Evolutionary conservation across 305 asterid species (phyloP).

Genomic region (Withania somnifera): DNA sequence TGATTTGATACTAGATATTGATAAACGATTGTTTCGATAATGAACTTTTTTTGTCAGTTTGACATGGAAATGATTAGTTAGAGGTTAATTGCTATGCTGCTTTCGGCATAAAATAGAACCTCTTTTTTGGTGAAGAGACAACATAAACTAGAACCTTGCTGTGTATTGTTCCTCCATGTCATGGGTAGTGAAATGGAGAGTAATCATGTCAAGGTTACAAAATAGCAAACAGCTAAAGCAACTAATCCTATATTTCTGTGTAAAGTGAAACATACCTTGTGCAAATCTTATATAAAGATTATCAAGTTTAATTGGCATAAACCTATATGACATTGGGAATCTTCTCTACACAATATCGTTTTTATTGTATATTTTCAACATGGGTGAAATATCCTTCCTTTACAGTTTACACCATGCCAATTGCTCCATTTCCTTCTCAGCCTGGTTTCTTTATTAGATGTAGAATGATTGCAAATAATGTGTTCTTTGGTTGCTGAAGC

Average conservation of each 20-base stretch:
- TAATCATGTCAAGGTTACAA: not conserved
- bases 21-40: not conserved
- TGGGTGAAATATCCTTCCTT: not conserved
- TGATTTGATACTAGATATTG: not conserved
- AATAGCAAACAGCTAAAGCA: not conserved
- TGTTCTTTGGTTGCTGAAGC: not conserved
- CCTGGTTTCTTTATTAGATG: no score
- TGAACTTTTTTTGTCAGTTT: not conserved
- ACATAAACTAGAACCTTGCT: not conserved
- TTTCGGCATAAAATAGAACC: not conserved
- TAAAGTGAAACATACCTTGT: not conserved
- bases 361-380: not conserved
- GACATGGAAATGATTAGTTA: not conserved
- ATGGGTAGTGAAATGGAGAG: not conserved
- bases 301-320: not conserved
- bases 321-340: not conserved
- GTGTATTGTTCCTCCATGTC: not conserved
- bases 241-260: not conserved
- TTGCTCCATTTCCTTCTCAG: not conserved
- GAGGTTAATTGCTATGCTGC: not conserved
- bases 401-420: not conserved
- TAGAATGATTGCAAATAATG: no score
- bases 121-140: not conserved
- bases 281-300: not conserved
- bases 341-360: not conserved